Conservation (phyloP, 208 protist species). For the Herpetomonas tarakana region DNA sequence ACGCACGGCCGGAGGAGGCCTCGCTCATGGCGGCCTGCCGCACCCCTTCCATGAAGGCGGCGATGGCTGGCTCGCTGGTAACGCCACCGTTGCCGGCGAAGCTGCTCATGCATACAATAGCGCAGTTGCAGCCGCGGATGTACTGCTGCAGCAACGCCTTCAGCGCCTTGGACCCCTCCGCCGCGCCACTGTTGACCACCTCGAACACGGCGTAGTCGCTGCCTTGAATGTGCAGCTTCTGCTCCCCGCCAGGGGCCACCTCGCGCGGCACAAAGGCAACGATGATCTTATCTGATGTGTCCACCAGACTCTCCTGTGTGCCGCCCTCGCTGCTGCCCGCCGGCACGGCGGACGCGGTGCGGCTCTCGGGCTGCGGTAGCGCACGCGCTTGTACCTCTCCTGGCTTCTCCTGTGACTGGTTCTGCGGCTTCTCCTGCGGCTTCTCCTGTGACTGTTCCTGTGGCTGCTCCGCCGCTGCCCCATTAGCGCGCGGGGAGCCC, state of each 20-base stretch:
- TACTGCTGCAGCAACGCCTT: constrained; percentile 29
- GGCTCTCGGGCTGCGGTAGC: background rate
- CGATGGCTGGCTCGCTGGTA: constrained; percentile 28
- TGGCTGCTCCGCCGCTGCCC: too few relatives aligned
- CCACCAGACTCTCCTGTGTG: too few relatives aligned
- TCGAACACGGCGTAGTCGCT: constrained; percentile 52
- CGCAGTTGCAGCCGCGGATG: constrained; percentile 34
- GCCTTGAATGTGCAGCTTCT: constrained; percentile 21
- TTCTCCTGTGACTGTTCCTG: too few relatives aligned
- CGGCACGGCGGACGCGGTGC: background rate
- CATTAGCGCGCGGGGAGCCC: constrained; percentile 1
- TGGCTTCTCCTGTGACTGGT: too few relatives aligned
- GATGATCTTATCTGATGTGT: constrained; percentile 16
- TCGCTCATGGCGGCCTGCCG: constrained; percentile 20
- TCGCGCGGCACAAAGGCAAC: constrained; percentile 30
- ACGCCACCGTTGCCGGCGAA: constrained; percentile 9
- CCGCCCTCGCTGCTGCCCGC: background rate
- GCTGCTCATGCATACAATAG: constrained; percentile 27
- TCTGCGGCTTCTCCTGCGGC: too few relatives aligned
- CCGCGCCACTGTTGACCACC: constrained; percentile 25
- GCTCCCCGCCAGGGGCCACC: constrained; percentile 12
- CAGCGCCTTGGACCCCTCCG: constrained; percentile 13
- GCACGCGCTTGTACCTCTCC: too few relatives aligned
- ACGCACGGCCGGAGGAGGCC: constrained; percentile 18
- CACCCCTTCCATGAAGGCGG: constrained; percentile 31